Evolutionary conservation across 306 rosid genomes (phyloP), one percentile per base, ranked within the genome.

Genomic region (Prunus campanulata): DNA sequence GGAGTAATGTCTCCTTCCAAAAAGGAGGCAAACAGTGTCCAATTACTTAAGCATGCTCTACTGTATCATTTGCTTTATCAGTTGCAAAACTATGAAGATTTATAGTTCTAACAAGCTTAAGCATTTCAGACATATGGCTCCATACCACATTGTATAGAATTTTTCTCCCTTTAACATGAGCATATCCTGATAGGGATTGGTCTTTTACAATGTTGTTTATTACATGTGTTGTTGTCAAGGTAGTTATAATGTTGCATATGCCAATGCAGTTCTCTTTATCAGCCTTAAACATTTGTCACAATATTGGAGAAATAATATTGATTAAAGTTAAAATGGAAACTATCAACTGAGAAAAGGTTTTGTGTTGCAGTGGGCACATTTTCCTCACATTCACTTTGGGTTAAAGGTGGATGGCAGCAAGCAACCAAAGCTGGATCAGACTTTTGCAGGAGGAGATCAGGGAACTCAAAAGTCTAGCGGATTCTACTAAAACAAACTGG

Each of bases 311-410:
- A 29, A 19, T 70, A n/a, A 29, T 15, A 30, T 10, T 68, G 39
- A 39, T 70, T 25, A 27, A 11, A 68, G 29, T 56, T 11, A 47
- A 25, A 68, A 16, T 49, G 13, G 13, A 69, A 49, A 27, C 42
- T 30, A 51, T 51, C n/a, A 50, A 70, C 35, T 50, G 75, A 52
- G 15, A 32, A 54, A 71, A 54, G 5, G 47, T 56, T 35, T 72
- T 25, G 11, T 57, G 66, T 22, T 81, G 88, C 93, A 95, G 99
- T 95, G 99, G 99, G 99, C 99, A 82, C 99, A 95, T 92, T 90
- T 92, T 80, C 99, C 99, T 77, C 97, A 89, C 88, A 90, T 95
- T 79, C 93, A 89, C 87, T 95, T 89, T 87, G 97, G 95, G 25
- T 86, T 89, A 81, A 95, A 95, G 89, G 83, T 89, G 81, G 98